Conservation (phyloP, 2,329 filamentous ascomycete species). For the Calonectria ilicicola region DNA sequence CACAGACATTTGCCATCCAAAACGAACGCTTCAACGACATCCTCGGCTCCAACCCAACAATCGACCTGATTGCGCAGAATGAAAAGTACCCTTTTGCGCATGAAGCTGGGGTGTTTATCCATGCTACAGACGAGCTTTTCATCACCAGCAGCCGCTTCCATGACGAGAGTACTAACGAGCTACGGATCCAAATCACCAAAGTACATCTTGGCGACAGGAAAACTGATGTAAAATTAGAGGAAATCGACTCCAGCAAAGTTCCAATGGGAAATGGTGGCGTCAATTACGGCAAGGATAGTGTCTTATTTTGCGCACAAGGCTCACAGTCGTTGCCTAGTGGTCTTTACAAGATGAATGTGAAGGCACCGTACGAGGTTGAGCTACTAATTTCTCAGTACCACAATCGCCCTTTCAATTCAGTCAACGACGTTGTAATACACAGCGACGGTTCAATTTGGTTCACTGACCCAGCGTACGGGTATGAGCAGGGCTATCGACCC, state of each 20-base stretch:
- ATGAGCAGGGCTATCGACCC: conserved; percentile 58
- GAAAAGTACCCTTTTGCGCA: conserved; percentile 58
- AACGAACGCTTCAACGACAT: neutral
- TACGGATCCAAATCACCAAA: conserved; percentile 42
- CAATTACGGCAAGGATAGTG: conserved; percentile 51
- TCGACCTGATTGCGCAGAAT: neutral
- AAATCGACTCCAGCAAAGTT: conserved; percentile 32
- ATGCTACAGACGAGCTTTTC: conserved; percentile 39
- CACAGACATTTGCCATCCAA: neutral
- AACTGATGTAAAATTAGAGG: conserved; percentile 39
- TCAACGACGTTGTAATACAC: conserved; percentile 59
- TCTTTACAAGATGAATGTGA: conserved; percentile 45
- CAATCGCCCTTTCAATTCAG: conserved; percentile 58
- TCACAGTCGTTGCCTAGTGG: conserved; percentile 34
- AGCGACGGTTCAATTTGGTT: conserved; percentile 60
- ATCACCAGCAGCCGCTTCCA: conserved; percentile 47
- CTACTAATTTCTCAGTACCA: conserved; percentile 52
- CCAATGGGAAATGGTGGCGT: conserved; percentile 61
- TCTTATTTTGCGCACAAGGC: conserved; percentile 56
- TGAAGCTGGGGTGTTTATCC: conserved; percentile 54
- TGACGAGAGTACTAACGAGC: conserved; percentile 28
- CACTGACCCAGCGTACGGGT: conserved; percentile 61
- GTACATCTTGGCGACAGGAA: conserved; percentile 39
- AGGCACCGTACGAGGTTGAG: conserved; percentile 41
- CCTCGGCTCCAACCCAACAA: neutral